phyloP scores from a whole-genome alignment of 139 green algal genomes.

The Tetratostichococcus sp. region DNA sequence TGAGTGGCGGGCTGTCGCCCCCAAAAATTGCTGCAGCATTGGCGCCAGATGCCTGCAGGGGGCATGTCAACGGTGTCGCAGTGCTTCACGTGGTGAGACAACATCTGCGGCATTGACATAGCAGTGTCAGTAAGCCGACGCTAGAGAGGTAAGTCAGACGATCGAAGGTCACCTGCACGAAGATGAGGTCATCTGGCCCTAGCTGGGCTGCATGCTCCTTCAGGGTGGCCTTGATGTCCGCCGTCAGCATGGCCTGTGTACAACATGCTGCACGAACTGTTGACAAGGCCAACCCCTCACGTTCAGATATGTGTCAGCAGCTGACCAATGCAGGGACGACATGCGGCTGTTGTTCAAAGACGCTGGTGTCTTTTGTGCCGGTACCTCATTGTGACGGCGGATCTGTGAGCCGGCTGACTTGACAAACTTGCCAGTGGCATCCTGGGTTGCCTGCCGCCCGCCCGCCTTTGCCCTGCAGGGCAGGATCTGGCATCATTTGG shows the following conservation, averaged over 20 bases:
- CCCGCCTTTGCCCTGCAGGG: conserved; percentile 72
- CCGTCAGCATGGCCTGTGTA: conserved; percentile 41
- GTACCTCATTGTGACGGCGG: conserved; percentile 85
- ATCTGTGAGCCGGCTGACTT: conserved; percentile 78
- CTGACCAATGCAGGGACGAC: too few relatives aligned
- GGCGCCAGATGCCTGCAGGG: conserved; percentile 36
- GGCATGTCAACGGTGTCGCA: too few relatives aligned
- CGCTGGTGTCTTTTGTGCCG: too few relatives aligned
- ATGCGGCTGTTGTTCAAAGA: too few relatives aligned
- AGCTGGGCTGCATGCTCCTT: conserved; percentile 48
- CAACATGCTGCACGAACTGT: too few relatives aligned
- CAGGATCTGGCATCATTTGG: neutral
- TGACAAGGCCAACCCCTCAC: too few relatives aligned
- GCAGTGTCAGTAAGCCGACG: too few relatives aligned
- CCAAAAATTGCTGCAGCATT: conserved; percentile 47
- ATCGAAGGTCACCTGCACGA: conserved; percentile 49
- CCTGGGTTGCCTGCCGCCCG: conserved; percentile 82
- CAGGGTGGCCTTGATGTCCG: conserved; percentile 61
- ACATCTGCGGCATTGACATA: too few relatives aligned
- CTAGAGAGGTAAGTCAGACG: too few relatives aligned
- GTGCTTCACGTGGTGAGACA: too few relatives aligned
- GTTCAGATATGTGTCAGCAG: too few relatives aligned
- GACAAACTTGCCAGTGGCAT: conserved; percentile 77
- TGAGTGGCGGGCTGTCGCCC: conserved; percentile 29
- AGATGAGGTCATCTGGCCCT: conserved; percentile 45